A percentile compares a stretch with the other conserved stretches of the same genome.
Evolutionary conservation across 2,329 filamentous ascomycete species (phyloP).

Genomic region (Aureobasidium sp.): DNA sequence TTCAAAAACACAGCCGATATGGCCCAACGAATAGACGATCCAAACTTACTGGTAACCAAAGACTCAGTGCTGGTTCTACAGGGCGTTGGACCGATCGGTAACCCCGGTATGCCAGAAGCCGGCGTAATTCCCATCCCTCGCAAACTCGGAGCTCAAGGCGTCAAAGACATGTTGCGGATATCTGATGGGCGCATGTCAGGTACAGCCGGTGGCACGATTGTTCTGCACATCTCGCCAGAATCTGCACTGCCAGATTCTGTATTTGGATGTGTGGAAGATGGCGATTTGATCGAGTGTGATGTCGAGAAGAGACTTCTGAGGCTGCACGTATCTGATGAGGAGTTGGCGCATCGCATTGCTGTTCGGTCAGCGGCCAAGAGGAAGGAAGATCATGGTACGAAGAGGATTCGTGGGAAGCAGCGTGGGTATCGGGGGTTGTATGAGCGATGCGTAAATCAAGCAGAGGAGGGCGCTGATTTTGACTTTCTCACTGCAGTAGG

Average conservation of each 20-base stretch:
- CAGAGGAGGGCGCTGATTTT: conserved; percentile 54
- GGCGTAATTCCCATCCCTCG: conserved; percentile 46
- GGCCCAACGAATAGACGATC: conserved; percentile 40
- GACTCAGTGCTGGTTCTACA: conserved; percentile 44
- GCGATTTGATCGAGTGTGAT: conserved; percentile 43
- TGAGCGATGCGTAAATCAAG: conserved; percentile 53
- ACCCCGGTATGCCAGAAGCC: conserved; percentile 49
- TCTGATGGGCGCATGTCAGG: conserved; percentile 51
- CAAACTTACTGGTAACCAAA: conserved; percentile 36
- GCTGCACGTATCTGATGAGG: conserved; percentile 37
- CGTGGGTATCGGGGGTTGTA: conserved; percentile 56
- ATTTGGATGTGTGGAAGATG: conserved; percentile 43
- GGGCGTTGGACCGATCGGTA: conserved; percentile 44
- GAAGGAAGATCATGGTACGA: conserved; percentile 24
- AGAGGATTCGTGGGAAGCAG: conserved; percentile 19
- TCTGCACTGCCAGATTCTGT: conserved; percentile 41
- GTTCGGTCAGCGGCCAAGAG: conserved; percentile 19
- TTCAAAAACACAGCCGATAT: conserved; percentile 44
- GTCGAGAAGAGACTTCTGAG: conserved; percentile 36
- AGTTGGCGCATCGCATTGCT: conserved; percentile 34
- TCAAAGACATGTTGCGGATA: conserved; percentile 48
- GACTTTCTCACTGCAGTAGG: conserved; percentile 46
- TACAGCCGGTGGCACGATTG: conserved; percentile 49
- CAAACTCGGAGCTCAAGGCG: conserved; percentile 41
- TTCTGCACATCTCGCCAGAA: conserved; percentile 49